Percentiles rank a stretch among this genome's conserved stretches.
Conservation (phyloP, 345 rosid species). For the Bruguiera gymnorhiza region DNA sequence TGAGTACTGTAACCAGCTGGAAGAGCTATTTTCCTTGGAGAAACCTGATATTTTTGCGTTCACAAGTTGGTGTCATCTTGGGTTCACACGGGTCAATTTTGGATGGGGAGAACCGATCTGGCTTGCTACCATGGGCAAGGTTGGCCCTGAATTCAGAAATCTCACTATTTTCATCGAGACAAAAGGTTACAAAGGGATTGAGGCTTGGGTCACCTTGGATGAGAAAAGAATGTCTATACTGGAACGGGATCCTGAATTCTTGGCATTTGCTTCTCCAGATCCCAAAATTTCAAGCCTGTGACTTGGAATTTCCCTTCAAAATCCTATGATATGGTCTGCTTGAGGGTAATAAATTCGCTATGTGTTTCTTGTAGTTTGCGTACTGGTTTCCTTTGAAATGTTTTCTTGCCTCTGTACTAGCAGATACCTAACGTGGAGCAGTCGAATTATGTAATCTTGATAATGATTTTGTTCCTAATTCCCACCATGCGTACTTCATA, state of each 20-base stretch:
- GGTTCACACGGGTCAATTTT: slow-evolving; percentile 11
- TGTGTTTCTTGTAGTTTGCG: no score
- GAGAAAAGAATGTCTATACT: slow-evolving; percentile 3
- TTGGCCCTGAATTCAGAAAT: slow-evolving; percentile 11
- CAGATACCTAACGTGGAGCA: no score
- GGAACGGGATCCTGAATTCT: slow-evolving; percentile 15
- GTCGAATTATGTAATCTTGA: no score
- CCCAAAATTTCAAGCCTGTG: slow-evolving; percentile 18
- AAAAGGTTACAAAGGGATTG: slow-evolving; percentile 12
- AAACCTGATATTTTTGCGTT: slow-evolving; percentile 22
- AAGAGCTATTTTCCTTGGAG: not conserved
- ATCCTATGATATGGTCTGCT: no score
- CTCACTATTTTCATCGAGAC: slow-evolving; percentile 14
- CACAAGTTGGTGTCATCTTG: slow-evolving; percentile 21
- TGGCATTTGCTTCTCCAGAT: slow-evolving; percentile 23
- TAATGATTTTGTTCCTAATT: no score
- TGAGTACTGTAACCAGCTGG: slow-evolving; percentile 5
- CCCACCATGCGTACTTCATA: no score
- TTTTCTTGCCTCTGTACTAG: no score
- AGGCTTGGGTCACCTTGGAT: slow-evolving; percentile 26
- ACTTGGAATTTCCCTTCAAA: not conserved
- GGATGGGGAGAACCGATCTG: slow-evolving; percentile 23
- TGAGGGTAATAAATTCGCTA: no score
- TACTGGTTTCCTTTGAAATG: no score
- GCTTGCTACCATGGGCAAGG: slow-evolving; percentile 4